A percentile compares a stretch with the other conserved stretches of the same genome.
Conservation (phyloP, 371 early-diverging fungal species). For the Mortierella sp. region DNA sequence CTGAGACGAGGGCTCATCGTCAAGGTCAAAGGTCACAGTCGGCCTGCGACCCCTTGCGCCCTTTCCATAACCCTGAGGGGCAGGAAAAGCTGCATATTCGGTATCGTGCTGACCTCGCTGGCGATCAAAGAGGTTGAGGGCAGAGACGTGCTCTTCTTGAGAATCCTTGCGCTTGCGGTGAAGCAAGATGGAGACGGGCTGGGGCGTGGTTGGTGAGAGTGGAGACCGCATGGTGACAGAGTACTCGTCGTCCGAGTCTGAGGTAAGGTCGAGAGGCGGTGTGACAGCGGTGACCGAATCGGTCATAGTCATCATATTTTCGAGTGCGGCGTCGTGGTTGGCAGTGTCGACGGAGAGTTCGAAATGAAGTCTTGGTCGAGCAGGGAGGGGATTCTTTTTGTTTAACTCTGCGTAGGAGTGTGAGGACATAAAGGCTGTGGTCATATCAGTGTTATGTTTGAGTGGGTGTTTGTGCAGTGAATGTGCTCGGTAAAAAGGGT, state of each 20-base stretch:
- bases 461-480: neutral
- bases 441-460: neutral
- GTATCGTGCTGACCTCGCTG: constrained; percentile 15
- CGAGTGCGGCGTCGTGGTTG: constrained; percentile 10
- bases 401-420: constrained; percentile 1
- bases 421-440: neutral
- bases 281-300: constrained; percentile 36
- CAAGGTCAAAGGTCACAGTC: constrained; percentile 43
- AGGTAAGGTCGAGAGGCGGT: constrained; percentile 44
- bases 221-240: constrained; percentile 21
- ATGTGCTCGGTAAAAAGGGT: neutral
- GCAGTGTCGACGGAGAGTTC: neutral
- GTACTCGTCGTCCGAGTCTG: constrained; percentile 43
- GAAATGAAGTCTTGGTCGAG: constrained; percentile 15
- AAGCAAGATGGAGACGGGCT: constrained; percentile 28
- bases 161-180: constrained; percentile 38
- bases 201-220: constrained; percentile 13
- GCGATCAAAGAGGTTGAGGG: constrained; percentile 14
- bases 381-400: constrained; percentile 3
- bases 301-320: constrained; percentile 41
- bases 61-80: constrained; percentile 15
- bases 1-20: constrained; percentile 12
- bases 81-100: constrained; percentile 12
- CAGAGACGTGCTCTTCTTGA: constrained; percentile 16
- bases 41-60: constrained; percentile 35